A percentile compares a stretch with the other conserved stretches of the same genome.
These are phyloP conservation scores for Fusarium tjaetaba DNA, from an alignment of 2,329 filamentous ascomycete genomes.

Conservation along the genomic window DNA sequence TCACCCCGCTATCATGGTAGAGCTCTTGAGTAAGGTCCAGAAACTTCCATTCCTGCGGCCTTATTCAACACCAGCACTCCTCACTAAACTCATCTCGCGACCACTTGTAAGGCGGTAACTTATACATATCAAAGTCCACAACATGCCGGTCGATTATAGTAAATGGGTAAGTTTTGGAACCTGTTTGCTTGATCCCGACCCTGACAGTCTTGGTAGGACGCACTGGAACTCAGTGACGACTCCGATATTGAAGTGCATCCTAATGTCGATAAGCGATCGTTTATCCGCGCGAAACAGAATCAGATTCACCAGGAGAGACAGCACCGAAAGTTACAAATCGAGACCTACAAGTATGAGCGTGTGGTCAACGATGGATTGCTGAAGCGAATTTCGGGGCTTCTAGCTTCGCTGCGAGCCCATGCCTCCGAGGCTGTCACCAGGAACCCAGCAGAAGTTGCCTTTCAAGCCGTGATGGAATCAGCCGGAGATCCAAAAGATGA, in stretches of 20 bases:
- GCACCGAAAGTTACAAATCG: conserved; percentile 88
- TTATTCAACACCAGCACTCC: background rate
- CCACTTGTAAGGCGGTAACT: background rate
- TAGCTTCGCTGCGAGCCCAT: conserved; percentile 79
- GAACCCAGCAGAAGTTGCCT: conserved; percentile 83
- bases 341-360: conserved; percentile 90
- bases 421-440: conserved; percentile 72
- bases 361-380: conserved; percentile 93
- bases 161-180: conserved; percentile 67
- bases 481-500: conserved; percentile 78
- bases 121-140: background rate
- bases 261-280: conserved; percentile 98
- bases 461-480: conserved; percentile 87
- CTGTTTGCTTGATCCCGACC: background rate
- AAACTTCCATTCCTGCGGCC: conserved; percentile 38
- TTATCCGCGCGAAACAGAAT: conserved; percentile 97
- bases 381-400: conserved; percentile 81
- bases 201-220: conserved; percentile 66
- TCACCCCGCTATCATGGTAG: conserved; percentile 42
- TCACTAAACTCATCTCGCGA: background rate
- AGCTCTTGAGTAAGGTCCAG: conserved; percentile 38
- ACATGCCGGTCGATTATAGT: conserved; percentile 69
- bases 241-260: conserved; percentile 98
- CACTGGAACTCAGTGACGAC: conserved; percentile 96
- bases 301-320: conserved; percentile 94